phyloP scores from a whole-genome alignment of 345 rosid genomes.

The Brassica incana region DNA sequence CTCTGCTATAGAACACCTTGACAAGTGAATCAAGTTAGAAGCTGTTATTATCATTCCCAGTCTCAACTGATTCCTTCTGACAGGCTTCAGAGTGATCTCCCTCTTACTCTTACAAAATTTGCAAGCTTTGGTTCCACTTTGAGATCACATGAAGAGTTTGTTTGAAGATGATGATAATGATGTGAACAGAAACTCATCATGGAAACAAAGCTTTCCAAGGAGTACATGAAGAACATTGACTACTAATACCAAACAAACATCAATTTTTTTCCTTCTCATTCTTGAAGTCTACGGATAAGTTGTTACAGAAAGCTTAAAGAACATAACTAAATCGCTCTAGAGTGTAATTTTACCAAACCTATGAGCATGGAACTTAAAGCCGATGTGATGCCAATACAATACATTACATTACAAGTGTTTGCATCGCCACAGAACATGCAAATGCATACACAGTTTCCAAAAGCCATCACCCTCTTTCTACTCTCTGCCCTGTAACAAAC shows the following conservation, averaged over 20 bases:
- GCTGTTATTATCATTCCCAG: too few species aligned
- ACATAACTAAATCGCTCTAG: conserved; percentile 7
- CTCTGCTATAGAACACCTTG: too few species aligned
- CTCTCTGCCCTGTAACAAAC: conserved; percentile 6
- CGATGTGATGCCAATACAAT: conserved; percentile 19
- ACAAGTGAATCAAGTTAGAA: too few species aligned
- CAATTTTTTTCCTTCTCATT: neutral
- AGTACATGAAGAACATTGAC: conserved; percentile 82
- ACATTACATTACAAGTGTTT: neutral
- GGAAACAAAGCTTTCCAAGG: conserved; percentile 78
- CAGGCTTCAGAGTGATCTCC: conserved; percentile 8
- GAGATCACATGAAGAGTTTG: conserved; percentile 4
- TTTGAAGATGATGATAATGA: neutral
- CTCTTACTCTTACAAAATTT: neutral
- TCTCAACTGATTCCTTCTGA: neutral
- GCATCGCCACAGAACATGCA: neutral
- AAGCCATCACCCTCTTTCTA: conserved; percentile 1
- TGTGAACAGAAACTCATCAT: conserved; percentile 55
- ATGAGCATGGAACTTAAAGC: conserved; percentile 28
- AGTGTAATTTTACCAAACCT: conserved; percentile 11
- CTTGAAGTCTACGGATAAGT: neutral
- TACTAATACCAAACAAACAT: conserved; percentile 37
- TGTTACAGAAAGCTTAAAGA: neutral
- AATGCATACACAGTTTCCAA: neutral
- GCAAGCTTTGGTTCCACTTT: neutral